These are phyloP conservation scores for Zygotorulaspora chibaensis DNA, from an alignment of 805 yeast species.

Conservation along the genomic window DNA sequence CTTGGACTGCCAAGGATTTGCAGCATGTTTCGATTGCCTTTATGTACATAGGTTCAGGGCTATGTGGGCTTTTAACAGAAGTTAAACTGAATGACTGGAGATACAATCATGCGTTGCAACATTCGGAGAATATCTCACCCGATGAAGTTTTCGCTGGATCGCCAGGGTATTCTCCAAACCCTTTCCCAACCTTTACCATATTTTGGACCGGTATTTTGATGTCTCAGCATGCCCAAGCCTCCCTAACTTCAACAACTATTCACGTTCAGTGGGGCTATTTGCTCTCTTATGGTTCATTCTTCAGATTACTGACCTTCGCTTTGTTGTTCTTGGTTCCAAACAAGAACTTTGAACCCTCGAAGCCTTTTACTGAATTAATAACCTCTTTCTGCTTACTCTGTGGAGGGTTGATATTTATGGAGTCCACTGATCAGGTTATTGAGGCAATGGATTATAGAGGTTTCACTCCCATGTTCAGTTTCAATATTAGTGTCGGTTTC, in stretches of 20 bases:
- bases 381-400: conserved; percentile 73
- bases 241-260: conserved; percentile 67
- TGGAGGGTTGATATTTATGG: conserved; percentile 92
- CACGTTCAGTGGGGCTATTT: conserved; percentile 93
- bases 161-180: conserved; percentile 86
- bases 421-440: conserved; percentile 81
- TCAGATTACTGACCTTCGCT: conserved; percentile 63
- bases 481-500: conserved; percentile 79
- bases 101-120: conserved; percentile 37
- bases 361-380: conserved; percentile 84
- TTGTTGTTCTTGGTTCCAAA: conserved; percentile 45
- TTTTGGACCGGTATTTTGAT: conserved; percentile 95
- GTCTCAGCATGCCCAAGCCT: conserved; percentile 92
- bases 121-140: conserved; percentile 16
- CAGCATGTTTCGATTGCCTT: conserved; percentile 91
- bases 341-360: conserved; percentile 44
- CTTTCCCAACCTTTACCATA: conserved; percentile 88
- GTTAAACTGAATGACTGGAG: conserved; percentile 61
- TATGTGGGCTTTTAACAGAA: conserved; percentile 85
- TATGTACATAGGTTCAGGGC: conserved; percentile 86
- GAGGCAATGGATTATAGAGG: conserved; percentile 80
- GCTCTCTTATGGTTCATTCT: conserved; percentile 74
- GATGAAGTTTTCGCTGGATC: conserved; percentile 38
- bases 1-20: conserved; percentile 84
- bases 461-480: conserved; percentile 81